A percentile compares a stretch with the other conserved stretches of the same genome.
Evolutionary conservation across 495 filamentous ascomycete species (phyloP).

Genomic region (Aspergillus hancockii): DNA sequence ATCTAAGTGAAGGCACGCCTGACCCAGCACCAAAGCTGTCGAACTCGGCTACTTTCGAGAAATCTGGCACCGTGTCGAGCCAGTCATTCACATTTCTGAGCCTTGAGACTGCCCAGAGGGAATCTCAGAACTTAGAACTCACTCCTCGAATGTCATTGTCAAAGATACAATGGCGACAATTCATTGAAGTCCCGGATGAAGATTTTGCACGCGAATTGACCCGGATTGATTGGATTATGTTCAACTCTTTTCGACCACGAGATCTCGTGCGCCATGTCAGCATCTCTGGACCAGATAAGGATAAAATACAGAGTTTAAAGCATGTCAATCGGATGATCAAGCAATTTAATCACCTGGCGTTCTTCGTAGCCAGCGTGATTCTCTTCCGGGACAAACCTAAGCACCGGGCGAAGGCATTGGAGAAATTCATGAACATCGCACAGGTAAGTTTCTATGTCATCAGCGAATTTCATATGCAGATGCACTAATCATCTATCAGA

Average conservation of each 20-base stretch:
- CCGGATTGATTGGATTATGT: slow-evolving; percentile 95
- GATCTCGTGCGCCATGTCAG: slow-evolving; percentile 91
- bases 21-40: slow-evolving; percentile 44
- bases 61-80: slow-evolving; percentile 39
- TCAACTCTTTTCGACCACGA: slow-evolving; percentile 90
- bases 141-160: slow-evolving; percentile 59
- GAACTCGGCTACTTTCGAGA: slow-evolving; percentile 40
- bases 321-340: slow-evolving; percentile 92
- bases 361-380: slow-evolving; percentile 88
- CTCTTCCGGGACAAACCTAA: slow-evolving; percentile 94
- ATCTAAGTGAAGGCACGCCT: slow-evolving; percentile 43
- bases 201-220: slow-evolving; percentile 89
- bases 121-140: slow-evolving; percentile 67
- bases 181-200: slow-evolving; percentile 79
- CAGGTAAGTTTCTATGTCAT: slow-evolving; percentile 38
- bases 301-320: slow-evolving; percentile 74
- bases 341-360: slow-evolving; percentile 94
- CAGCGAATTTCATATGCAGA: background rate
- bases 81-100: slow-evolving; percentile 52
- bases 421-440: slow-evolving; percentile 91
- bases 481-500: slow-evolving; percentile 34
- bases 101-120: slow-evolving; percentile 72
- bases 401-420: slow-evolving; percentile 83
- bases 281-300: slow-evolving; percentile 66
- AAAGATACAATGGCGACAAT: slow-evolving; percentile 78